phyloP scores from a whole-genome alignment of 164 flowering plant species.

The Tinospora cordifolia region DNA sequence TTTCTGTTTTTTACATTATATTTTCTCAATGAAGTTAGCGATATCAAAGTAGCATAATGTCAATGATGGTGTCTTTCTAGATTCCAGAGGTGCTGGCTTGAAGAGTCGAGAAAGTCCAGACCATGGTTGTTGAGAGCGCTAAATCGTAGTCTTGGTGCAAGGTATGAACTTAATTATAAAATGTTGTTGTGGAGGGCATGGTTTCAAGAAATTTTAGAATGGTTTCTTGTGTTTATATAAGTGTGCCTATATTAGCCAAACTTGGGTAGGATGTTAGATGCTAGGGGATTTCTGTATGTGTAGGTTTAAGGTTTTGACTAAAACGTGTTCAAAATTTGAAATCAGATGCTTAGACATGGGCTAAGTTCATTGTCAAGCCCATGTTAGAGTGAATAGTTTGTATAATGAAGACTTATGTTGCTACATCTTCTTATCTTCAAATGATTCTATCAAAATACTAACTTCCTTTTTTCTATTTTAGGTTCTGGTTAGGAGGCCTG shows the following conservation, averaged over 20 bases:
- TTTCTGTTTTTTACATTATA: no score
- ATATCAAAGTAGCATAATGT: neutral
- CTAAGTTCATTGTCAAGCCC: no score
- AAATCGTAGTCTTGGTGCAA: constrained; percentile 73
- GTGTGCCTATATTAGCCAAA: no score
- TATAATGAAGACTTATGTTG: neutral
- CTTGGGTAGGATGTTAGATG: no score
- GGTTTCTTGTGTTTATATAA: neutral
- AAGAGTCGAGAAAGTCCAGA: constrained; percentile 59
- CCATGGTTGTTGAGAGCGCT: constrained; percentile 96
- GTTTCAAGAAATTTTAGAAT: neutral
- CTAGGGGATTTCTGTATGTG: no score
- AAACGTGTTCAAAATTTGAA: no score
- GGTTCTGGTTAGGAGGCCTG: constrained; percentile 96
- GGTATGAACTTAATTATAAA: constrained; percentile 31
- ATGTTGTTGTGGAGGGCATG: neutral
- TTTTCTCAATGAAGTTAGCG: neutral
- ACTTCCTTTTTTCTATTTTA: constrained; percentile 28
- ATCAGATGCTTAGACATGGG: no score
- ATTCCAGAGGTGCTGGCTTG: constrained; percentile 77
- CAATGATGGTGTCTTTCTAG: constrained; percentile 31
- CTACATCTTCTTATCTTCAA: neutral
- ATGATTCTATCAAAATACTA: constrained; percentile 8
- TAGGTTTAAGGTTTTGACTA: no score
- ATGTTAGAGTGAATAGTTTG: no score